Evolutionary conservation across 192 early-diverging fungal genomes (phyloP).

Genomic region (Backusella westeae): DNA sequence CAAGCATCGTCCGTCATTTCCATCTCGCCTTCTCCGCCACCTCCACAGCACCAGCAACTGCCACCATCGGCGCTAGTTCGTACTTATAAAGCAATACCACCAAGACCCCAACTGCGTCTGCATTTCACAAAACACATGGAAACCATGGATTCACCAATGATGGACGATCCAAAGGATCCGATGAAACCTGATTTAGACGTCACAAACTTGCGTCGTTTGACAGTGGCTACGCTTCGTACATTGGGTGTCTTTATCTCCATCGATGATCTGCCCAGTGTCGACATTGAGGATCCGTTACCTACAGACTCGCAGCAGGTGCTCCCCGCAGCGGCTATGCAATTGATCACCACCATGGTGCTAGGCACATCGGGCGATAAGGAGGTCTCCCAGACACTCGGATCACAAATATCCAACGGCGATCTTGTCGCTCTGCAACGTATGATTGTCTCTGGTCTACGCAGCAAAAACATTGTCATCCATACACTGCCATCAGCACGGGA

Average conservation of each 20-base stretch:
- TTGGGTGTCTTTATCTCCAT: conserved; percentile 20
- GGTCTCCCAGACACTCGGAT: conserved; percentile 27
- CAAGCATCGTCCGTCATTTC: neutral
- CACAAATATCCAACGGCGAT: conserved; percentile 31
- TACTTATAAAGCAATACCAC: neutral
- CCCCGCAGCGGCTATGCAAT: conserved; percentile 26
- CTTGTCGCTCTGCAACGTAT: conserved; percentile 27
- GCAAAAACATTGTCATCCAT: conserved; percentile 31
- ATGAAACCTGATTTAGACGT: conserved; percentile 27
- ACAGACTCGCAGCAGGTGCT: conserved; percentile 29
- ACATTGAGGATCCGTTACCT: conserved; percentile 16
- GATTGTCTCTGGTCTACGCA: conserved; percentile 23
- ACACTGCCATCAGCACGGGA: neutral
- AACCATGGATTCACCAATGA: neutral
- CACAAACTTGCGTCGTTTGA: conserved; percentile 16
- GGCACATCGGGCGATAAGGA: conserved; percentile 34
- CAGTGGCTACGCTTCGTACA: conserved; percentile 18
- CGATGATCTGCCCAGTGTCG: conserved; percentile 22
- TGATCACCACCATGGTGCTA: conserved; percentile 30
- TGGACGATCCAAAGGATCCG: conserved; percentile 25
- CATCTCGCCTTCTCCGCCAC: neutral
- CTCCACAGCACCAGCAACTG: neutral
- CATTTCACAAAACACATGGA: conserved; percentile 20
- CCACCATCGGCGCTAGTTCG: neutral
- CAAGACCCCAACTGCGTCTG: conserved; percentile 26